phyloP scores from a whole-genome alignment of 169 alveolate species.

The Toxoplasma gondii region DNA sequence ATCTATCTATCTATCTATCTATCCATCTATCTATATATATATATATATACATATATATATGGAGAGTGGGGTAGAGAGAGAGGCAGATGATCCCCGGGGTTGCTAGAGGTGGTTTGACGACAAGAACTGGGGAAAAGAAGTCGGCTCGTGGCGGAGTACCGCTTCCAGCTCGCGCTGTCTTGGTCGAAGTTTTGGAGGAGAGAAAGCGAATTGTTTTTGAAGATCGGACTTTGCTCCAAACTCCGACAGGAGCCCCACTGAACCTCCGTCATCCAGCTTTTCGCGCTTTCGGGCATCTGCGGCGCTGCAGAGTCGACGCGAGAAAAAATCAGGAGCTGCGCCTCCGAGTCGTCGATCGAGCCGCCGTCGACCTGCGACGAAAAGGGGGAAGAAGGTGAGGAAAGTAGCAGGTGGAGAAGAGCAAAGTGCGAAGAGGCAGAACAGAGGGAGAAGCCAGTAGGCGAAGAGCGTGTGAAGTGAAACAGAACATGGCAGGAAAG shows the following conservation, averaged over 20 bases:
- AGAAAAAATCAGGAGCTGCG: slow-evolving; percentile 85
- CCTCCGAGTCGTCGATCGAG: slow-evolving; percentile 79
- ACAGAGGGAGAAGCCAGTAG: neutral
- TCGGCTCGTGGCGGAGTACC: slow-evolving; percentile 23
- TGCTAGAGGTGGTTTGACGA: neutral
- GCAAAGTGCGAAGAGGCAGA: neutral
- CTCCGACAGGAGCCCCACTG: slow-evolving; percentile 81
- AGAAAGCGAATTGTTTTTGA: slow-evolving; percentile 71
- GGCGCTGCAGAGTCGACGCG: slow-evolving; percentile 90
- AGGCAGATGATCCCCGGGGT: too few relatives aligned
- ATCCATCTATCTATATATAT: too few relatives aligned
- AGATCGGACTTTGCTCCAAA: slow-evolving; percentile 70
- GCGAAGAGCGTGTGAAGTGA: neutral
- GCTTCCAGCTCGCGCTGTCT: slow-evolving; percentile 78
- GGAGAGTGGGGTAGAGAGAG: neutral
- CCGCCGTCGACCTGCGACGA: slow-evolving; percentile 58
- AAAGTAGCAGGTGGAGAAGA: neutral
- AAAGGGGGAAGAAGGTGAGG: neutral
- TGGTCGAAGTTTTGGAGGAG: slow-evolving; percentile 76
- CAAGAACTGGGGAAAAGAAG: neutral
- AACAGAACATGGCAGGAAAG: neutral
- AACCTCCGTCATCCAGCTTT: slow-evolving; percentile 86
- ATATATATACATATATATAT: too few relatives aligned
- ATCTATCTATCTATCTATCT: too few relatives aligned
- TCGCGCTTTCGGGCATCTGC: slow-evolving; percentile 88